Conservation (phyloP, 176 grass and related monocot genomes). For the Pontederia paniculata region DNA sequence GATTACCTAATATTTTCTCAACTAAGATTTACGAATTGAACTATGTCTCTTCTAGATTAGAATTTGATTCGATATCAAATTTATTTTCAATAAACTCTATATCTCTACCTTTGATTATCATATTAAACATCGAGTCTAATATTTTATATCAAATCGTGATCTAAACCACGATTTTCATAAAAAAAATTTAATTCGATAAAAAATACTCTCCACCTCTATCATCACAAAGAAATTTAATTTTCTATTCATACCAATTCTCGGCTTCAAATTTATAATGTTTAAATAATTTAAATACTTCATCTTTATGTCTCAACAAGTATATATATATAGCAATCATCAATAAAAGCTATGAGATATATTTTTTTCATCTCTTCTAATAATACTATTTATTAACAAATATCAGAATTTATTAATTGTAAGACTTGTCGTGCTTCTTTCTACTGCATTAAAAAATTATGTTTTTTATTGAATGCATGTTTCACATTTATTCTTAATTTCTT, state of each 20-base stretch:
- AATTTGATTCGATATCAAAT: neutral
- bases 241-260: no score
- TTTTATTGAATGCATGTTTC: neutral
- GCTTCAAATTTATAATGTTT: neutral
- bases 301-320: no score
- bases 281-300: slow-evolving; percentile 1
- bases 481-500: no score
- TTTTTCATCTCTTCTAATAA: no score
- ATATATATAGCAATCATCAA: neutral
- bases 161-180: neutral
- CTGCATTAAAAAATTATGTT: neutral
- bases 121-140: no score
- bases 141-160: neutral
- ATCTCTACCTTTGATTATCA: no score
- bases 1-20: neutral
- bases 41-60: neutral
- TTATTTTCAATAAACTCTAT: no score
- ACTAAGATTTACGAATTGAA: no score
- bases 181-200: neutral
- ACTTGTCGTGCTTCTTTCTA: neutral
- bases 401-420: neutral
- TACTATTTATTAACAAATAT: neutral
- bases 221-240: no score
- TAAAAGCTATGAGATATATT: no score
- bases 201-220: neutral